Evolutionary conservation across 2,329 filamentous ascomycete genomes (phyloP), one percentile per base, ranked within the genome.

Genomic region (Sporothrix pallida): DNA sequence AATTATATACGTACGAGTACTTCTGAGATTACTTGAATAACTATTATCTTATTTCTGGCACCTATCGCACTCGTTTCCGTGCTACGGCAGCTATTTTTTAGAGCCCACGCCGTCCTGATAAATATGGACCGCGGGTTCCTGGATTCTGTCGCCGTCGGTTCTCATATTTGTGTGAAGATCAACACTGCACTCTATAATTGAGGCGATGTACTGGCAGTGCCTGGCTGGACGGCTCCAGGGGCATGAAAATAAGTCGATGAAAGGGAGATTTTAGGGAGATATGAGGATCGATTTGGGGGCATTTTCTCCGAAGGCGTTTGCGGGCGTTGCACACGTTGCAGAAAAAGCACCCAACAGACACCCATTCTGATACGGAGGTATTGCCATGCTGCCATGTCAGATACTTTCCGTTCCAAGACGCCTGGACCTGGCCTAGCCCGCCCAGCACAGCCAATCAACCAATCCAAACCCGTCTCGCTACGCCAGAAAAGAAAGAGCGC

Each of bases 301-400:
- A 26, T 70, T 58, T 60, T 58, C 31, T 60, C 9, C 26, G 3
- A 44, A 52, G 50, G 46, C 67, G 56, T 15, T 37, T 37, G 31
- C 31, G 26, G 48, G 37, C 44, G 70, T 72, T 58, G 48, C 31
- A 17, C 67, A 54, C 44, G 70, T 72, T 58, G 48, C 37, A 72
- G 62, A 68, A 48, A 68, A 72, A 8, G 42, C 23, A 37, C 8
- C 20, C 42, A 46, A 50, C 50, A 15, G 63, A 46, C 63, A 37
- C 37, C 12, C 44, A n/a, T 13, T 68, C 1, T 37, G 31, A 37
- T 15, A 26, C 42, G 62, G 62, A 48, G 62, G 48, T 67, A 26
- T 48, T 26, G 4, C 10, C 12, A 67, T 26, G 60, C 37, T 44
- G 37, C n/a, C 42, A 20, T 65, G 42, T 46, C 42, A 63, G 60